These are phyloP conservation scores for Mycena vulgaris DNA, from an alignment of 768 basidiomycete species.

Conservation along the genomic window DNA sequence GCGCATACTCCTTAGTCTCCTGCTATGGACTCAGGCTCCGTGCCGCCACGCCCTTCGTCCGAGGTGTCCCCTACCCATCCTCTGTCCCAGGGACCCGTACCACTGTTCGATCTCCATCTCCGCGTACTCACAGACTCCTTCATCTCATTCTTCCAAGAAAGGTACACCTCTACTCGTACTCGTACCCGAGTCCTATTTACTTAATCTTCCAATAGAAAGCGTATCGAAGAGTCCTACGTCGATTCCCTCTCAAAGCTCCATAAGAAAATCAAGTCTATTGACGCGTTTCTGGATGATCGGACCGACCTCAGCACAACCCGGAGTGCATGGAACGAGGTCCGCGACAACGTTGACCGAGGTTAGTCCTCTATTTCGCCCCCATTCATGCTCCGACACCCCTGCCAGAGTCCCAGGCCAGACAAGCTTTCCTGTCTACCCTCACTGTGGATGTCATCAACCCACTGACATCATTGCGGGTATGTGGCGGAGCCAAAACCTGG, in stretches of 20 bases:
- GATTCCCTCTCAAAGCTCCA: constrained; percentile 83
- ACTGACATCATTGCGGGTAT: constrained; percentile 77
- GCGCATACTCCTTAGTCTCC: no score
- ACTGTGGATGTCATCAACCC: constrained; percentile 81
- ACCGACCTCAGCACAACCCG: constrained; percentile 75
- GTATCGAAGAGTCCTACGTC: constrained; percentile 89
- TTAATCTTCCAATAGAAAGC: constrained; percentile 65
- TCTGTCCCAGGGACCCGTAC: constrained; percentile 69
- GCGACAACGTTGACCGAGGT: constrained; percentile 91
- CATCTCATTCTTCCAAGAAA: constrained; percentile 88
- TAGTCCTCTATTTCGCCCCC: constrained; percentile 35
- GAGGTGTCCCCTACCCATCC: constrained; percentile 50
- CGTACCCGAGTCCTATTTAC: constrained; percentile 36
- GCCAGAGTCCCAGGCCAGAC: constrained; percentile 87
- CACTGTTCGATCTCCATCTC: constrained; percentile 82
- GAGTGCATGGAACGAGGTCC: constrained; percentile 86
- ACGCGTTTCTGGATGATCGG: constrained; percentile 82
- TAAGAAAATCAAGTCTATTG: constrained; percentile 78
- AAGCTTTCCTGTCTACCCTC: constrained; percentile 83
- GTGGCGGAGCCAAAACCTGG: background rate
- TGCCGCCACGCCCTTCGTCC: background rate
- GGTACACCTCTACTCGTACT: constrained; percentile 62
- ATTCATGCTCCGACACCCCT: constrained; percentile 29
- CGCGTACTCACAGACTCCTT: constrained; percentile 82
- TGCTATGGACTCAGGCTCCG: no score